Evolutionary conservation across 768 basidiomycete species (phyloP), one percentile per base, ranked within the genome.

Genomic region (Gautieria morchelliformis): DNA sequence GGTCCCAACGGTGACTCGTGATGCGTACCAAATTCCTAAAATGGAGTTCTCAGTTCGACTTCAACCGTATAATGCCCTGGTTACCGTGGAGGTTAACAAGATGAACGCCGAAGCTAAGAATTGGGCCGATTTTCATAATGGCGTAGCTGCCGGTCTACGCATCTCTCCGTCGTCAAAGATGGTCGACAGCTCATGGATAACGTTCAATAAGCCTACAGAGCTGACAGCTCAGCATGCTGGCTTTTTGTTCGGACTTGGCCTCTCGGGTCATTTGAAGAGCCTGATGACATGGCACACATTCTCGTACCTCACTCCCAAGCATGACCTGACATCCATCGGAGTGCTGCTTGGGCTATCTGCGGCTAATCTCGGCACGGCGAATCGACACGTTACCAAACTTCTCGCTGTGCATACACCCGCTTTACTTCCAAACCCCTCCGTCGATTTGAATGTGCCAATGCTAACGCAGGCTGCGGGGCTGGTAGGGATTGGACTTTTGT

Each of bases 61-160:
- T 15, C 85, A 87, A 61, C 91, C 90, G 5, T 72, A 83, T 53
- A 89, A 88, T 63, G 69, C 83, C 39, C 74, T 76, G 9, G 77
- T 85, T 33, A 68, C 78, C 15, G 82, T 85, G 0, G 89, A 91
- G 58, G 66, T 75, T n/a, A 84, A 84, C 19, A 88, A 90, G 67
- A 79, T 93, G 58, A 75, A 79, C 0, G 63, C 71, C 0, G 94
- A 97, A 44, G 85, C 84, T 32, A 70, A 81, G 5, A 80, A 77
- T 52, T 99, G 95, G 96, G 93, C 90, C n/a, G 89, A 94, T 59
- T 99, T 99, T 70, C 93, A 98, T 70, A 93, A 95, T 61, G 96
- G 96, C 10, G 95, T 96, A 0, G 92, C 93, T 8, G 89, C 92
- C 4, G 96, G 87, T 3, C 70, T 99, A 45, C 84, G 90, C 7